Evolutionary conservation across 2,329 filamentous ascomycete genomes (phyloP).

Genomic region (Alternaria rosae): DNA sequence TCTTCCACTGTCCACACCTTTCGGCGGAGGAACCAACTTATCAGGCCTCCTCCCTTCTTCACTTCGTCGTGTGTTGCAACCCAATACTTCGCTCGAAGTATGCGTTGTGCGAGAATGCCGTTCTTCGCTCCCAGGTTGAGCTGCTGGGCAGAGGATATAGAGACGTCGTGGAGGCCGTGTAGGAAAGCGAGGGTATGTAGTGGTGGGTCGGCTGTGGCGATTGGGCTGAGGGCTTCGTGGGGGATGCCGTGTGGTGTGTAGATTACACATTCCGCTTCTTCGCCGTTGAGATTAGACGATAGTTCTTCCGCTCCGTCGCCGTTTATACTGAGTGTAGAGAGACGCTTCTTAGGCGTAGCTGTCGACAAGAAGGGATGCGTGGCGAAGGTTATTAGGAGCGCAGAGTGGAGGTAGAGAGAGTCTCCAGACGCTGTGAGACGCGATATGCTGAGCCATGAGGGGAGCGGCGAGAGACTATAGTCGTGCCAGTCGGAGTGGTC

Average conservation of each 20-base stretch:
- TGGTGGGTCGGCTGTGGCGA: constrained; percentile 55
- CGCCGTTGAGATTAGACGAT: constrained; percentile 14
- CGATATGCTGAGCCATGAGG: constrained; percentile 68
- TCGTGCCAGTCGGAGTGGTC: constrained; percentile 55
- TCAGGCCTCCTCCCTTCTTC: constrained; percentile 65
- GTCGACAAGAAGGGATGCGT: constrained; percentile 39
- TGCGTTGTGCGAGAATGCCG: constrained; percentile 63
- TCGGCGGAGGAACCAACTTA: constrained; percentile 59
- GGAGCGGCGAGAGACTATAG: constrained; percentile 57
- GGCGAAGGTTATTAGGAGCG: constrained; percentile 65
- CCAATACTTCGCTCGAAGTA: constrained; percentile 67
- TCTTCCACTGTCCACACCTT: constrained; percentile 55
- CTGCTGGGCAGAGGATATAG: constrained; percentile 60
- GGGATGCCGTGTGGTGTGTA: constrained; percentile 71
- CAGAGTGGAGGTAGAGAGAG: constrained; percentile 65
- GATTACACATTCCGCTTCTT: constrained; percentile 62
- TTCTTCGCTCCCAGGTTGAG: constrained; percentile 71
- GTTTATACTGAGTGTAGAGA: constrained; percentile 39
- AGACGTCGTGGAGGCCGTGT: constrained; percentile 70
- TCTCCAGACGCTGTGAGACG: constrained; percentile 63
- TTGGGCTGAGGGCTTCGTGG: constrained; percentile 53
- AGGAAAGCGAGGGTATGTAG: constrained; percentile 66
- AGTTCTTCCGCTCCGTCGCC: constrained; percentile 37
- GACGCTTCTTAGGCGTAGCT: constrained; percentile 39
- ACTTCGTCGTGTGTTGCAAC: constrained; percentile 71